Evolutionary conservation across 2,329 filamentous ascomycete species (phyloP), one percentile per base, ranked within the genome.

Genomic region (Botrytis paeoniae): DNA sequence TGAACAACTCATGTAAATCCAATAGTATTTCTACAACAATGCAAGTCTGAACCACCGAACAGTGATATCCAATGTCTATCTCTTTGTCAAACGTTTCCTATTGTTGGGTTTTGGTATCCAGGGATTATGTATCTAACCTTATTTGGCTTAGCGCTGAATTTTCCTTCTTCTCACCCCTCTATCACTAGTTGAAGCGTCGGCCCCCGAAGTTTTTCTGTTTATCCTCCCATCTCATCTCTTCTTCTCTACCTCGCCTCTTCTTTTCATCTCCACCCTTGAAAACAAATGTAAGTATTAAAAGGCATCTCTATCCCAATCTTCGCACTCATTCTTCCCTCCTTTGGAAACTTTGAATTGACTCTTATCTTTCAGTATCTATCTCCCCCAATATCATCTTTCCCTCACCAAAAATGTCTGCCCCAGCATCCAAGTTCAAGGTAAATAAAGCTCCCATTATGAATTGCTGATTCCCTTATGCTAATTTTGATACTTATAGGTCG

Each of bases 401-500:
- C 72, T 78, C 74, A 76, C 72, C 76, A 74, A 79, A 66, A 71
- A 81, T 81, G 80, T 78, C 80, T 77, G 79, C 80, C 70, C 80
- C 80, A 77, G 79, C 80, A 72, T 75, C 77, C 54, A 81, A 81
- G 68, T 81, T 80, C 77, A 81, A 80, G 78, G 77, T 77, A 51
- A 63, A 69, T 18, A 35, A 39, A 57, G 48, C 14, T 18, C 72
- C 14, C 32, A 51, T 37, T 18, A 16, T 62, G n/a, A 63, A 51
- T 48, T 12, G 25, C 29, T 39, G 8, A 39, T 68, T 35, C 25
- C 32, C 41, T 61, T 32, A 61, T 76, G 29, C 72, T 72, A 9
- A 72, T 60, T 25, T 25, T 5, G 29, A 29, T 37, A 12, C 9
- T 32, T 18, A 39, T 25, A 98, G 93, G 95, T 99, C 87, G 94